Conservation (phyloP, 768 basidiomycete species). For the Panaeolus cyanescens region DNA sequence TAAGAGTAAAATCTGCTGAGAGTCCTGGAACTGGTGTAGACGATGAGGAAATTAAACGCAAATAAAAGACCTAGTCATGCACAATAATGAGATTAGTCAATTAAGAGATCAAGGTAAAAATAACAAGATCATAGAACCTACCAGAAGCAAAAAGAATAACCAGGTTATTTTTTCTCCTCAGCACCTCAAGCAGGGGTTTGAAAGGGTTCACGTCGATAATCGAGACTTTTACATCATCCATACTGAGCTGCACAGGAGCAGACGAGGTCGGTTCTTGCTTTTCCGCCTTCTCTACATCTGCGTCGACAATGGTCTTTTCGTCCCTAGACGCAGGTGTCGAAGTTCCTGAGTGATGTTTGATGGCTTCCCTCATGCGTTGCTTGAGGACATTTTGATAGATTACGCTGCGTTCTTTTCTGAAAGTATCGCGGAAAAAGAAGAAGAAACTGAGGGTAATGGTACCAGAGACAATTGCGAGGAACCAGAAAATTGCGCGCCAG, state of each 20-base stretch:
- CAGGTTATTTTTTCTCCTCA: slow-evolving; percentile 68
- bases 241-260: background rate
- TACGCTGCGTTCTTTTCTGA: slow-evolving; percentile 78
- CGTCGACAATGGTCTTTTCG: slow-evolving; percentile 26
- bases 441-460: slow-evolving; percentile 57
- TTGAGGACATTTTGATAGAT: slow-evolving; percentile 72
- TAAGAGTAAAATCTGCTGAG: slow-evolving; percentile 65
- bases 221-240: slow-evolving; percentile 46
- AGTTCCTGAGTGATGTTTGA: background rate
- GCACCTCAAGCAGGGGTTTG: slow-evolving; percentile 56
- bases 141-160: slow-evolving; percentile 67
- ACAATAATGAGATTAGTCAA: background rate
- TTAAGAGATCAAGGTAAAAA: background rate
- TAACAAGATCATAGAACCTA: slow-evolving; percentile 24
- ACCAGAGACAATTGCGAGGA: slow-evolving; percentile 66
- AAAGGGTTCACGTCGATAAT: slow-evolving; percentile 77
- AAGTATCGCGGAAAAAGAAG: slow-evolving; percentile 79
- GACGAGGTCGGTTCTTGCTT: slow-evolving; percentile 12
- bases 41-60: slow-evolving; percentile 67
- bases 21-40: slow-evolving; percentile 76
- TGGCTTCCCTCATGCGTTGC: slow-evolving; percentile 32
- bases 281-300: slow-evolving; percentile 16
- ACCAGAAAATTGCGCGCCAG: slow-evolving; percentile 88
- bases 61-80: slow-evolving; percentile 60
- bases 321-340: background rate